A percentile compares a stretch with the other conserved stretches of the same genome.
Evolutionary conservation across 768 basidiomycete species (phyloP).

Genomic region (Psilocybe azurescens): DNA sequence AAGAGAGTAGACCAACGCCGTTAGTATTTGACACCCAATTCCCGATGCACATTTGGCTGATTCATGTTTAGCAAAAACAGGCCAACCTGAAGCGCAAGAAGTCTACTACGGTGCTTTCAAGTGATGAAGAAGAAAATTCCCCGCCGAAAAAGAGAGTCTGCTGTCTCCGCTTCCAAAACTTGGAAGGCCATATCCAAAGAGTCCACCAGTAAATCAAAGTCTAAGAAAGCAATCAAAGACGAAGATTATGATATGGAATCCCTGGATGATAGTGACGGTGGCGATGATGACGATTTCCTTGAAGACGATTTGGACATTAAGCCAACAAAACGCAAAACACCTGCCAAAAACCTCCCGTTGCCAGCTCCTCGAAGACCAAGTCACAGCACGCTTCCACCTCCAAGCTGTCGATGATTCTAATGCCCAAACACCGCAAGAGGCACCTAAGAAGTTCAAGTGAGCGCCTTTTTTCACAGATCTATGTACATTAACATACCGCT

Average conservation of each 20-base stretch:
- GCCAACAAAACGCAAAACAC: conserved; percentile 30
- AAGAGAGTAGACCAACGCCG: conserved; percentile 13
- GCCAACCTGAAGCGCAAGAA: conserved; percentile 23
- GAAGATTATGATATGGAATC: conserved; percentile 31
- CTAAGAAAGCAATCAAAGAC: conserved; percentile 31
- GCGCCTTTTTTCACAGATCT: neutral
- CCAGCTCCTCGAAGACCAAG: conserved; percentile 25
- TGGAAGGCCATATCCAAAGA: conserved; percentile 31
- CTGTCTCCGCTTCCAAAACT: conserved; percentile 28
- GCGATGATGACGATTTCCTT: conserved; percentile 23
- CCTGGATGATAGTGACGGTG: conserved; percentile 16
- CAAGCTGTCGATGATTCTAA: conserved; percentile 23
- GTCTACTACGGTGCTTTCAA: conserved; percentile 27
- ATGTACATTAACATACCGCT: neutral
- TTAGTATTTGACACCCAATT: conserved; percentile 8
- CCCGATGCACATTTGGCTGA: neutral
- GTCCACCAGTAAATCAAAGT: conserved; percentile 26
- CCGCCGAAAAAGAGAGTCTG: conserved; percentile 47
- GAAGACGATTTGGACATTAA: conserved; percentile 29
- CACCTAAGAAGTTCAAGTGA: conserved; percentile 34
- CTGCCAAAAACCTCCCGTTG: conserved; percentile 25
- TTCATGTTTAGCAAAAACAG: conserved; percentile 11
- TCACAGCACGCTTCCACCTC: conserved; percentile 14
- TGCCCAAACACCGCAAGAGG: conserved; percentile 17
- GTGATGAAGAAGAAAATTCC: conserved; percentile 43